Percentiles rank a stretch among this genome's conserved stretches.
Evolutionary conservation across 495 filamentous ascomycete species (phyloP).

Genomic region (Xylaria palmicola): DNA sequence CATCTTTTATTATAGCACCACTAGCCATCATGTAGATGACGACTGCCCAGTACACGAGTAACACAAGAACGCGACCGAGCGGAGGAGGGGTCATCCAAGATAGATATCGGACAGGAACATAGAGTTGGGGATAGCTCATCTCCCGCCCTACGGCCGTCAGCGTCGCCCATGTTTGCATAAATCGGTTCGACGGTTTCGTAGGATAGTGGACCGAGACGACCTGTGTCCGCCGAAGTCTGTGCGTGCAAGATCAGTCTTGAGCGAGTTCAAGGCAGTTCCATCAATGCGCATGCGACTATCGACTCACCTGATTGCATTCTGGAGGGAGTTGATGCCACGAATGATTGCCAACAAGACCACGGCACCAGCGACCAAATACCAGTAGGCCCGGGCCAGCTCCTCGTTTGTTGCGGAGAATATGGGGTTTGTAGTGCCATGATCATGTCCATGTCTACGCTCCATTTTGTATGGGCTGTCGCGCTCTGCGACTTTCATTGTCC

Average conservation of each 20-base stretch:
- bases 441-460: constrained; percentile 25
- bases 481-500: neutral
- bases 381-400: constrained; percentile 45
- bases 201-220: constrained; percentile 49
- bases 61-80: constrained; percentile 53
- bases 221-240: constrained; percentile 39
- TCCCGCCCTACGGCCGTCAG: constrained; percentile 67
- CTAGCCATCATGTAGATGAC: constrained; percentile 58
- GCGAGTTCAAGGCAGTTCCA: neutral
- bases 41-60: constrained; percentile 56
- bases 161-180: constrained; percentile 62
- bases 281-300: constrained; percentile 1
- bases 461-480: constrained; percentile 21
- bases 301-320: constrained; percentile 34
- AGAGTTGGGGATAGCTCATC: constrained; percentile 60
- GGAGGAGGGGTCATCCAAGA: constrained; percentile 56
- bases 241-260: constrained; percentile 10
- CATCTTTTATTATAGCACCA: constrained; percentile 41
- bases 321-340: constrained; percentile 40
- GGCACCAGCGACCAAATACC: constrained; percentile 50
- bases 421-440: constrained; percentile 23
- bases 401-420: constrained; percentile 39
- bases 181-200: constrained; percentile 61
- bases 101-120: constrained; percentile 49
- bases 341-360: constrained; percentile 35